A percentile compares a stretch with the other conserved stretches of the same genome.
Evolutionary conservation across 495 filamentous ascomycete genomes (phyloP).

Genomic region (Trichocladium uniseriatum): DNA sequence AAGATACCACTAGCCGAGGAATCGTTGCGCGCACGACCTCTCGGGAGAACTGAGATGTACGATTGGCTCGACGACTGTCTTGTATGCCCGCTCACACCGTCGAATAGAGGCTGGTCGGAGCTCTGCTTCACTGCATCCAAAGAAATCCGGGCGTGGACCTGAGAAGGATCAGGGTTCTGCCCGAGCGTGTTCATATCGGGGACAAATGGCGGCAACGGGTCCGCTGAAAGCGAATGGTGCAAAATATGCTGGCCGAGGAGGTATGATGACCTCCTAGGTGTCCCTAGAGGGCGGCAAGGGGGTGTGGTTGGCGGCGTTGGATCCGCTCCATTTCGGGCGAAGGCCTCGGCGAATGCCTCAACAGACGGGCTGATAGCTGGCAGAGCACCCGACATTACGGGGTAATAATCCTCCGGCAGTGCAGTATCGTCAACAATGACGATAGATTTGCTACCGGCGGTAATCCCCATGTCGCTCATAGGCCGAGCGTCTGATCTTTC

Average conservation of each 20-base stretch:
- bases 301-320: constrained; percentile 48
- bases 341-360: constrained; percentile 42
- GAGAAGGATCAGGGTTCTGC: constrained; percentile 17
- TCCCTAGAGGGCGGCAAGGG: constrained; percentile 32
- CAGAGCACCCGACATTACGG: constrained; percentile 40
- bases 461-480: constrained; percentile 47
- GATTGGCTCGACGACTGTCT: constrained; percentile 34
- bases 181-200: constrained; percentile 30
- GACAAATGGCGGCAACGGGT: constrained; percentile 32
- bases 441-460: constrained; percentile 73
- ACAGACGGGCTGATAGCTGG: constrained; percentile 35
- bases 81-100: constrained; percentile 27
- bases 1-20: constrained; percentile 66
- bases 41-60: constrained; percentile 31
- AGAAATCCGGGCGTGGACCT: constrained; percentile 27
- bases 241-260: constrained; percentile 37
- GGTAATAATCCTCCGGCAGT: constrained; percentile 28
- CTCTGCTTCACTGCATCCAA: constrained; percentile 22
- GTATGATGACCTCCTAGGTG: constrained; percentile 43
- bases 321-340: constrained; percentile 34
- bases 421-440: constrained; percentile 72
- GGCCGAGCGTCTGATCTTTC: constrained; percentile 19
- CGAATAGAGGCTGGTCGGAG: constrained; percentile 24
- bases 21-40: constrained; percentile 38
- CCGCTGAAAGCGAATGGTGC: constrained; percentile 20